Conservation (phyloP, 352 stramenopile genomes). For the Phytophthora multivora region DNA sequence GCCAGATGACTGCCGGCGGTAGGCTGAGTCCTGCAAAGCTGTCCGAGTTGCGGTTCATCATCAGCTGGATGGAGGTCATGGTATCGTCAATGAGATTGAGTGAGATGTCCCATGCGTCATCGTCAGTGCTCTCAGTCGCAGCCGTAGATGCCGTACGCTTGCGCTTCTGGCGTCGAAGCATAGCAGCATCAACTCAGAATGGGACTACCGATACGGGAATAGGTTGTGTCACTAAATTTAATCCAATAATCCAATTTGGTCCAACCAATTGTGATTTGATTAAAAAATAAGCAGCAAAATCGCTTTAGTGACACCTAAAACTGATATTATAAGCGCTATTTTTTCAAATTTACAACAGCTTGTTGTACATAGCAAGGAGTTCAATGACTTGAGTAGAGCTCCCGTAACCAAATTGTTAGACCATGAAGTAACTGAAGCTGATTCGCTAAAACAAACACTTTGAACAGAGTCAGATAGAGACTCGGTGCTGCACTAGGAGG, state of each 20-base stretch:
- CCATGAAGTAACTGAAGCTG: not conserved
- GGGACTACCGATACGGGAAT: no score
- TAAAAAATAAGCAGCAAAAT: no score
- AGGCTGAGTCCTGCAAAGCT: slow-evolving; percentile 42
- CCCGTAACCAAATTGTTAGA: not conserved
- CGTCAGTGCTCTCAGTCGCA: slow-evolving; percentile 4
- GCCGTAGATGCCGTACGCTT: slow-evolving; percentile 15
- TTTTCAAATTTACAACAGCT: no score
- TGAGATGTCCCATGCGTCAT: slow-evolving; percentile 33
- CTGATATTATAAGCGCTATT: no score
- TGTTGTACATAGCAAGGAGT: no score
- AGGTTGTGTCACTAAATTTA: no score
- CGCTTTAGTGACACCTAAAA: no score
- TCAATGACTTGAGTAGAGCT: not conserved
- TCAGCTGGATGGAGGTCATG: slow-evolving; percentile 53
- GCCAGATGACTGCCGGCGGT: slow-evolving; percentile 52
- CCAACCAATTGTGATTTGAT: no score
- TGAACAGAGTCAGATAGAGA: not conserved
- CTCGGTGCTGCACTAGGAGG: not conserved
- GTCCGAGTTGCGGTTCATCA: slow-evolving; percentile 43
- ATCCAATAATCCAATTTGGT: no score
- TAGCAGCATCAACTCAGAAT: not conserved
- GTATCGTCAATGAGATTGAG: slow-evolving; percentile 57
- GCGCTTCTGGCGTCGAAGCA: slow-evolving; percentile 37
- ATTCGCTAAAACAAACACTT: not conserved